Evolutionary conservation across 2,329 filamentous ascomycete species (phyloP), one percentile per base, ranked within the genome.

Genomic region (Mycocentrospora acerina): DNA sequence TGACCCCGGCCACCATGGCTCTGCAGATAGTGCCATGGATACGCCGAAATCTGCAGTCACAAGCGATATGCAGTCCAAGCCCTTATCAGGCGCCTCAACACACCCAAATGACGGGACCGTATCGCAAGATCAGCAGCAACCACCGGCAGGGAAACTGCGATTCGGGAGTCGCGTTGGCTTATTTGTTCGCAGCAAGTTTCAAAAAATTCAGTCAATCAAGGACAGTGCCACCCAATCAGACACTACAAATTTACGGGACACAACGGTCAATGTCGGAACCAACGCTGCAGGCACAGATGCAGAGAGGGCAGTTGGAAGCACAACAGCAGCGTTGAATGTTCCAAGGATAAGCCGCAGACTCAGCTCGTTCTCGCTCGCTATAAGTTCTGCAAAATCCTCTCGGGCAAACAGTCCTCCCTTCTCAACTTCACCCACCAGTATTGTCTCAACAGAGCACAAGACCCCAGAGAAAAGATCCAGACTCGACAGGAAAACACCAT

Each of bases 361-460:
- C 15, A 66, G 61, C 39, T 61, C 68, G 3, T 68, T 69, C 32
- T 68, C 67, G 1, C 54, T 68, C 2, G 66, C 68, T 3, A 57
- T 60, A 14, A 64, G 57, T 29, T 65, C 70, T 2, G 64, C 67
- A 27, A 57, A 55, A 19, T 64, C 61, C 2, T 69, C 68, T 7
- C 60, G 59, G 9, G 59, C 61, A 16, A 60, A 63, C 41, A 65
- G 65, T 2, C 68, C 69, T 7, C 62, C 66, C 24, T 35, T 42
- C 12, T 62, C 64, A 9, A 59, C 66, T 12, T 71, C 67, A 5
- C 63, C 67, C 14, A 52, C 53, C 24, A 66, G 60, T 43, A 69
- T 51, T 15, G 52, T 60, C 13, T 60, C 54, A 24, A 46, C 53
- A 24, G 37, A 32, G 29, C 17, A 29, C 7, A 32, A 48, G 6